phyloP scores from a whole-genome alignment of 2,329 filamentous ascomycete species.

The Pestalotiopsis sp. region DNA sequence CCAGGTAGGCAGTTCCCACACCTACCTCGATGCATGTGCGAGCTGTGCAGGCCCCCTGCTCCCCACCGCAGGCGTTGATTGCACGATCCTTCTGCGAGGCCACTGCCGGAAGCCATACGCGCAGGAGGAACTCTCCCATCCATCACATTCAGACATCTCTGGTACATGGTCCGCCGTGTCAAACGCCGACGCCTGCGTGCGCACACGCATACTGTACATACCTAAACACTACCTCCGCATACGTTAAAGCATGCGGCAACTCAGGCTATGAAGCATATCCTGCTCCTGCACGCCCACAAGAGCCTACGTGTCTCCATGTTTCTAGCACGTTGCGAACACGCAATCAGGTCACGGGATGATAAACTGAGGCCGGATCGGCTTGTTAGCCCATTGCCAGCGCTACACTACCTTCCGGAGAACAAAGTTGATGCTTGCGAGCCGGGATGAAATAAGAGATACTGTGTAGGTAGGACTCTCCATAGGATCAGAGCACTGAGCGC shows the following conservation, averaged over 20 bases:
- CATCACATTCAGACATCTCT: not conserved
- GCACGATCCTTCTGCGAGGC: slow-evolving; percentile 14
- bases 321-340: too few relatives aligned
- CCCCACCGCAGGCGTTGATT: slow-evolving; percentile 13
- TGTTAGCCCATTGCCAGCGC: not conserved
- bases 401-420: not conserved
- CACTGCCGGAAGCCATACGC: slow-evolving; percentile 15
- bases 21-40: not conserved
- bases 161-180: not conserved
- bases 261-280: too few relatives aligned
- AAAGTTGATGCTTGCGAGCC: slow-evolving; percentile 10
- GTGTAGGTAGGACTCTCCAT: not conserved
- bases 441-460: slow-evolving; percentile 6
- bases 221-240: not conserved
- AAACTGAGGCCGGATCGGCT: not conserved
- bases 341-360: too few relatives aligned
- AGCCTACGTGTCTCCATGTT: too few relatives aligned
- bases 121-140: slow-evolving; percentile 1
- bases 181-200: not conserved
- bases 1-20: not conserved
- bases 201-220: not conserved
- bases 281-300: too few relatives aligned
- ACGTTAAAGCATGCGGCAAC: not conserved
- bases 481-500: slow-evolving; percentile 24
- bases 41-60: not conserved